Base-by-base conservation (phyloP, 2,329 filamentous ascomycete species). In the Phyllosticta capitalensis region DNA sequence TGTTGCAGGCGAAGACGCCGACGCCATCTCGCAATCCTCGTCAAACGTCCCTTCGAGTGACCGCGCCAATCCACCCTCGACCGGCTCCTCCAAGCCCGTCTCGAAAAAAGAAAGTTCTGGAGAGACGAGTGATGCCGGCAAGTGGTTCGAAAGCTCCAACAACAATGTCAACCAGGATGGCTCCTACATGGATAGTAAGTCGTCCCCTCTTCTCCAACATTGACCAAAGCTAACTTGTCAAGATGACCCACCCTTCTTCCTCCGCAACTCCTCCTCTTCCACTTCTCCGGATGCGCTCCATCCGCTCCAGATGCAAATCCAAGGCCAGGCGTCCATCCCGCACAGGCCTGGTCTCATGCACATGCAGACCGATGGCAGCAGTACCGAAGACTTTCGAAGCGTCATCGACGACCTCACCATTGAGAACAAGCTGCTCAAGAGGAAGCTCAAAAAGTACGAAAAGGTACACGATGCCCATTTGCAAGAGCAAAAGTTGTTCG, bases 321-420 rank as follows among this genome's bases (percentile, higher is more conserved):
- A 61, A n/a, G 56, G 60, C 59, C 10, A 67, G 71, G 49, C 68
- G 67, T 54, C 53, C 21, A 55, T 56, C 12, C 52, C 53, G 5
- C 60, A 64, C 19, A 68, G 69, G 21, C 65, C 66, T 14, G 64
- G 61, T 19, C 48, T 81, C 72, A 20, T 82, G 74, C 67, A 66
- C 10, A 48, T 71, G 45, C 54, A 51, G 17, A 56, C 56, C 28
- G 75, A 72, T 52, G 77, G 75, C 28, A 89, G 83, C 67, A 86
- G 85, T 55, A 84, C 82, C 26, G 88, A 89, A 60, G 89, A 92
- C 59, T 92, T 85, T 62, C 81, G 90, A 53, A 87, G 87, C 64
- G 89, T 95, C 17, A 95, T 95, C 54, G 90, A 95, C 66, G 90
- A 95, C 68, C 73, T 95, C 61, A 95, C 90, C 0, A 78, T 95